Base-by-base conservation (phyloP, 1,284 basidiomycete species). In the Takashimella tepidaria region DNA sequence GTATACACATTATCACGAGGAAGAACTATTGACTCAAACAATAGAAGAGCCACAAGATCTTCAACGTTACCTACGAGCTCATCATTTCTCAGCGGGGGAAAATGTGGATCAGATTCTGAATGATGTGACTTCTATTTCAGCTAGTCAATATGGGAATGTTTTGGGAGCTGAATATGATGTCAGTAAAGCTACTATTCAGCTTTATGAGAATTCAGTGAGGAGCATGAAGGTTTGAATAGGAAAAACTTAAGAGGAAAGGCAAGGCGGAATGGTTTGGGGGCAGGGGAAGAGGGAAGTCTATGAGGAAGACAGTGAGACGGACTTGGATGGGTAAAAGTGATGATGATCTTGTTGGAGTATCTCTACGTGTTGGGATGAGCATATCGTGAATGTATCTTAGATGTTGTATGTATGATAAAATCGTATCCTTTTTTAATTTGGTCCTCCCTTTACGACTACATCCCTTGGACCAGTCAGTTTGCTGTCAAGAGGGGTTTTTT, bases 1-100 rank as follows among this genome's bases (percentile, higher is more conserved):
- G 63, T 78, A 78, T 58, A 73, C 74, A 8, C 74, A 76, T 51
- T 77, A 77, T 56, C 73, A 76, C 51, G 70, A 70, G n/a, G 63
- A 73, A 51, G 66, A 72, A 50, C 56, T 69, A 49, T 54, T 73
- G 42, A 57, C 61, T 20, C 58, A 72, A 50, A 60, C 66, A 51
- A 59, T 72, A 20, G 68, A 60, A 19, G 77, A 77, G 53, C 74
- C 76, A 50, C 74, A 78, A 50, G 77, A 79, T 57, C 60, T 77
- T 22, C 66, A 73, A 50, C 52, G 76, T 31, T 79, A 79, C 54
- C 58, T 67, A 22, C 60, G 65, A 21, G 70, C 70, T 3, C 70
- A 71, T 6, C 64, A 66, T 26, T 45, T 77, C 21, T 63, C 69
- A 2, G 55, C 61, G 19, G 75, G 76, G 0, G 63, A 68, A 26